Evolutionary conservation across 352 stramenopile genomes (phyloP), one percentile per base, ranked within the genome.

Genomic region (Pythium aquatile): DNA sequence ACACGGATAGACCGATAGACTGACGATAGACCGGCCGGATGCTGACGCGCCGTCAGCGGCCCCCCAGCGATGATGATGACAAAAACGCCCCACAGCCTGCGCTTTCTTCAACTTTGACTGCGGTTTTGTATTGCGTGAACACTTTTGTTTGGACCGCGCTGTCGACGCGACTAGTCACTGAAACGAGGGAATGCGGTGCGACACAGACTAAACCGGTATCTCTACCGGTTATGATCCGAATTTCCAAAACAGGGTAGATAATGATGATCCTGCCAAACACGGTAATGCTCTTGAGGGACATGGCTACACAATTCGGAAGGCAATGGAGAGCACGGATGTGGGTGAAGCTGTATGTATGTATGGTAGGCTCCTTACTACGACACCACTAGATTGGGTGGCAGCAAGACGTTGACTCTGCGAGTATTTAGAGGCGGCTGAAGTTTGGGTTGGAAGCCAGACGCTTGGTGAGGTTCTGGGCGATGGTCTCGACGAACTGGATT

Each of bases 401-500:
- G 35, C 35, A 16, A 42, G 35, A 16, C 35, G 11, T 11, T 5
- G 35, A 4, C 35, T 9, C 32, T 35, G 32, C 3, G 17, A 29
- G 44, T 28, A 49, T 26, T 61, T 78, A 78, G 5, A 74, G 60
- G 48, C 63, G 61, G 55, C 61, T 69, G 65, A 83, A 81, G 63
- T 60, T 75, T 17, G 78, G 51, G 64, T 73, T 81, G 20, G 58
- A 57, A 2, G 63, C 65, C 1, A 88, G 62, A 33, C 79, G 76
- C 42, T 32, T 60, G 10, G 65, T 75, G 47, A 85, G 57, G 65
- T 88, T 88, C 57, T 77, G 44, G 17, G 79, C 75, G 26, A 88
- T 78, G 54, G 72, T 72, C 51, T 86, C 77, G 26, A 86, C 75
- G 29, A 88, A 86, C 66, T 85, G 42, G 26, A 48, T 20, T 13